Evolutionary conservation across 163 green algal genomes (phyloP), one percentile per base, ranked within the genome.

Genomic region (Coccomyxa subellipsoidea): DNA sequence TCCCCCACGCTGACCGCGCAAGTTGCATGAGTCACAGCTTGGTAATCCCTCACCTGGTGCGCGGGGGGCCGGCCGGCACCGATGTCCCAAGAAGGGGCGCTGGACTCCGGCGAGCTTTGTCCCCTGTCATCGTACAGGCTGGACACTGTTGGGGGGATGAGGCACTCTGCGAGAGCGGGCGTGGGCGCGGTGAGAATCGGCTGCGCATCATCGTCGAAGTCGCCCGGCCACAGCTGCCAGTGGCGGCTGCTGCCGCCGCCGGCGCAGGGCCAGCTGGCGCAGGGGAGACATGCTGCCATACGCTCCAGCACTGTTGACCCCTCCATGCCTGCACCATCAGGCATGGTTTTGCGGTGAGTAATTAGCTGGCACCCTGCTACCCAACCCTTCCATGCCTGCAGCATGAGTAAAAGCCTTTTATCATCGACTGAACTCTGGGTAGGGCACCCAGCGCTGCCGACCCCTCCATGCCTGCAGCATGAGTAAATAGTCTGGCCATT

Each of bases 161-260:
- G 66, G 66, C 66, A 73, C 8, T 73, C 66, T 73, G 66, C 66
- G 29, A 73, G 66, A 2, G 66, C 66, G 2, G 66, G 66, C 10
- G 66, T 73, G 1, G 66, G 66, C 2, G 66, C 66, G 4, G 66
- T 73, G 18, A 73, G 66, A 7, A 73, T 73, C 27, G 66, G 66
- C 66, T 73, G 66, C 1, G 66, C 66, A n/a, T 73, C 66, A 32
- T 73, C 66, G n/a, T 73, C 66, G 32, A 73, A 73, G 66, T 73
- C 66, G 8, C 66, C 66, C n/a, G 66, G 66, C 66, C 66, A 73
- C 29, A 73, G 66, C 66, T 73, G 66, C 66, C 66, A 73, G 47
- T 59, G 47, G 4, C 47, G 47, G 66, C 66, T 73, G 27, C 66
- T 73, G 1, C 18, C 66, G n/a, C 2, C 66, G 8, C 66, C 66